These are phyloP conservation scores for Fusarium acutatum DNA, from an alignment of 2,329 filamentous ascomycete species.

Conservation along the genomic window DNA sequence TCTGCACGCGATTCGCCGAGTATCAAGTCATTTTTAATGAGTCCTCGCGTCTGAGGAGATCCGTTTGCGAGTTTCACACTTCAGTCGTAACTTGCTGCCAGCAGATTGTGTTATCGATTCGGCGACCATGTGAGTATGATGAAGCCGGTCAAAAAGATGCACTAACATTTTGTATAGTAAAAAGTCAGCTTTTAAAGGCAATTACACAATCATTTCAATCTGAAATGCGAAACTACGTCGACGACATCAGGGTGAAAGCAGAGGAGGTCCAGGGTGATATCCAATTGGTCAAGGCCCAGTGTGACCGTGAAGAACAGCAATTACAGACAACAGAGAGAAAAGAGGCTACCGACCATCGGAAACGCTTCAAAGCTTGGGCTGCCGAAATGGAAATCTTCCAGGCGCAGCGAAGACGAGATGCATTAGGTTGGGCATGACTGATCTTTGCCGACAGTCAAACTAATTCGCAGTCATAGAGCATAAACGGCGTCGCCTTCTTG, in stretches of 20 bases:
- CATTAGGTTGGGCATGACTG: background rate
- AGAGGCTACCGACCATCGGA: background rate
- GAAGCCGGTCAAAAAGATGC: accelerated
- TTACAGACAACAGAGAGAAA: slow-evolving; percentile 1
- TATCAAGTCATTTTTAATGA: slow-evolving; percentile 9
- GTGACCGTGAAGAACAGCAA: slow-evolving; percentile 1
- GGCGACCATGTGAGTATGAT: background rate
- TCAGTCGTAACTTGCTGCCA: slow-evolving; percentile 15
- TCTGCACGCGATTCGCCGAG: slow-evolving; percentile 3
- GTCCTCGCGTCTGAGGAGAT: background rate
- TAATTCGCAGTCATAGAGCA: background rate
- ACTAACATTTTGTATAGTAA: background rate
- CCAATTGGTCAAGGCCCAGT: background rate
- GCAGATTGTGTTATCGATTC: background rate
- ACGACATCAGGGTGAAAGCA: slow-evolving; percentile 13
- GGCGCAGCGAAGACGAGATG: background rate
- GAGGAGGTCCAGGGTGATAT: slow-evolving; percentile 2
- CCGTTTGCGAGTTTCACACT: slow-evolving; percentile 8
- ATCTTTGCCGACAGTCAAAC: accelerated
- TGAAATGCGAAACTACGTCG: slow-evolving; percentile 9
- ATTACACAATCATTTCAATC: slow-evolving; percentile 17
- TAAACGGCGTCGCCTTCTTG: background rate
- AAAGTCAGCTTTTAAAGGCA: background rate
- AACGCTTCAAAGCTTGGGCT: background rate
- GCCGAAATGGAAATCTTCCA: background rate